These are phyloP conservation scores for Parsonsia alboflavescens DNA, from an alignment of 257 asterid species.

Conservation along the genomic window DNA sequence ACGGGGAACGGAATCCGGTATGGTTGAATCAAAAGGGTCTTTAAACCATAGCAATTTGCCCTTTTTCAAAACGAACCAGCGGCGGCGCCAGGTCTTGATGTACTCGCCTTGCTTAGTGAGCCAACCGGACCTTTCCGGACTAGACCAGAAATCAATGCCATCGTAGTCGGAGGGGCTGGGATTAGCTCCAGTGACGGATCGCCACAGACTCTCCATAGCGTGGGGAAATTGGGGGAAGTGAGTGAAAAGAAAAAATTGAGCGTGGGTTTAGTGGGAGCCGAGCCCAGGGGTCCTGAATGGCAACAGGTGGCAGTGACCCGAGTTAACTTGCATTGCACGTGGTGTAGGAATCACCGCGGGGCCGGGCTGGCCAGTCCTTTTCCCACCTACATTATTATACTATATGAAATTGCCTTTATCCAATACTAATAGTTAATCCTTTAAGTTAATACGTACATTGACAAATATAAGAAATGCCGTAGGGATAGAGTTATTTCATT, in stretches of 20 bases:
- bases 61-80: slow-evolving; percentile 90
- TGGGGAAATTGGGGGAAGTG: not conserved
- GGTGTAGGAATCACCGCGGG: not conserved
- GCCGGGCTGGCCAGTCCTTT: too few relatives aligned
- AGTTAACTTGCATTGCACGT: not conserved
- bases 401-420: too few relatives aligned
- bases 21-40: slow-evolving; percentile 49
- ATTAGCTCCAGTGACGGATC: slow-evolving; percentile 63
- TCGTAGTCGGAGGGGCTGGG: slow-evolving; percentile 57
- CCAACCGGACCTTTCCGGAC: slow-evolving; percentile 88
- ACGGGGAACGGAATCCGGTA: slow-evolving; percentile 62
- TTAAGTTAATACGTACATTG: too few relatives aligned
- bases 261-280: too few relatives aligned
- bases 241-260: not conserved
- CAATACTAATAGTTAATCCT: too few relatives aligned
- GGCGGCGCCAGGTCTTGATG: slow-evolving; percentile 98
- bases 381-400: too few relatives aligned
- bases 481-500: too few relatives aligned
- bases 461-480: too few relatives aligned
- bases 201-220: slow-evolving; percentile 63
- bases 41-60: slow-evolving; percentile 93
- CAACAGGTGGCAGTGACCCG: not conserved
- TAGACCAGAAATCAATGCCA: slow-evolving; percentile 78
- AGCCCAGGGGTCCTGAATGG: too few relatives aligned
- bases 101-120: slow-evolving; percentile 89